Evolutionary conservation across 768 basidiomycete genomes (phyloP).

Genomic region (Crepidotus variabilis): DNA sequence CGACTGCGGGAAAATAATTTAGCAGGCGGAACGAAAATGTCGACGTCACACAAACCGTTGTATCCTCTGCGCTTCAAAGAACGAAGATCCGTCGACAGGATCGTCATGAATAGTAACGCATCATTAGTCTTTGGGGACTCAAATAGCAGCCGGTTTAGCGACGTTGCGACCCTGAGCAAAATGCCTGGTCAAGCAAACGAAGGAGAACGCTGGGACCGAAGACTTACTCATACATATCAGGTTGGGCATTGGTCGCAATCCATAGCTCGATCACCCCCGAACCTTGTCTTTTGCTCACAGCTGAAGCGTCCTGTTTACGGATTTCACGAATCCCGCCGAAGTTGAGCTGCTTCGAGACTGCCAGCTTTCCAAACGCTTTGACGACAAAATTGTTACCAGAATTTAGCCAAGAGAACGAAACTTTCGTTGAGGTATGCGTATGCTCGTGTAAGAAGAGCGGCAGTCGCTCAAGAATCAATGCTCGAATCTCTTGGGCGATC

Average conservation of each 20-base stretch:
- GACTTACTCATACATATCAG: slow-evolving; percentile 92
- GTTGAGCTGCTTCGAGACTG: slow-evolving; percentile 57
- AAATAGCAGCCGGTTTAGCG: slow-evolving; percentile 77
- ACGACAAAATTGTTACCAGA: slow-evolving; percentile 65
- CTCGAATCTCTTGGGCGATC: slow-evolving; percentile 46
- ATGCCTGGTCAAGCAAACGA: not conserved
- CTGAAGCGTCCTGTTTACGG: slow-evolving; percentile 67
- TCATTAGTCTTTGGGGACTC: slow-evolving; percentile 81
- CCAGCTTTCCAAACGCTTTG: slow-evolving; percentile 60
- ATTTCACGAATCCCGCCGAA: slow-evolving; percentile 46
- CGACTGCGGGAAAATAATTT: slow-evolving; percentile 48
- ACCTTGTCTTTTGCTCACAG: slow-evolving; percentile 53
- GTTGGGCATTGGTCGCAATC: slow-evolving; percentile 67
- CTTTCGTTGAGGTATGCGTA: slow-evolving; percentile 55
- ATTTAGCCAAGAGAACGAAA: slow-evolving; percentile 67
- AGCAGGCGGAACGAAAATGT: slow-evolving; percentile 3
- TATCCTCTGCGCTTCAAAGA: slow-evolving; percentile 82
- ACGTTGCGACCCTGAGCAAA: slow-evolving; percentile 68
- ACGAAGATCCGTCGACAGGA: slow-evolving; percentile 85
- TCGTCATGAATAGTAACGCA: slow-evolving; percentile 86
- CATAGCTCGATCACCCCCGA: slow-evolving; percentile 69
- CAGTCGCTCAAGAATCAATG: slow-evolving; percentile 75
- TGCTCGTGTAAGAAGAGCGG: slow-evolving; percentile 93
- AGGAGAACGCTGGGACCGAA: not conserved
- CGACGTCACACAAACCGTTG: slow-evolving; percentile 49